Evolutionary conservation across 169 alveolate species (phyloP), one percentile per base, ranked within the genome.

Genomic region (Plasmodium chabaudi): DNA sequence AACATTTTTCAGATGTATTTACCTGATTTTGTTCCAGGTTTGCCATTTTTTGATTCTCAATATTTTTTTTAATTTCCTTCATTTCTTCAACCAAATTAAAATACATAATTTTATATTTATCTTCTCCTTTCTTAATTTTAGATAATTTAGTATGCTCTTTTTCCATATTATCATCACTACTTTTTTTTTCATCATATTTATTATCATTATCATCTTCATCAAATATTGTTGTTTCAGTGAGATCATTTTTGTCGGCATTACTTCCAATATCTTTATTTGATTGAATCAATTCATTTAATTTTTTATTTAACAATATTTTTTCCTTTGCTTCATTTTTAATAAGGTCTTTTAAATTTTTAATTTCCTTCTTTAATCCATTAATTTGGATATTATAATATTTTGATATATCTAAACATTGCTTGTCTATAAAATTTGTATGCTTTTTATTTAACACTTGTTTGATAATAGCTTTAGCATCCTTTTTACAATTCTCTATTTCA

Each of bases 321-420:
- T 82, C 90, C 34, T 82, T 82, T 19, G 69, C 61, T 34, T 82
- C 90, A 39, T 21, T 82, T 56, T 82, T 82, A 10, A 82, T 44
- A 25, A 82, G 64, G 13, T 82, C 86, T 53, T 55, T 82, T 34
- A 82, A 67, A 82, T 55, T 68, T 55, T 46, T 67, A 55, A 82
- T 53, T 56, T 82, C 73, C 13, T 68, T 69, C n/a, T 82, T 82
- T 21, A 82, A 53, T 17, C 69, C 15, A 60, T 60, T 53, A 19
- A 82, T 82, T 64, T 67, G 63, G 9, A 82, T 71, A 60, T 82
- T 72, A 49, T 82, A 82, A 82, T 82, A 67, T 67, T 82, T 82
- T 0, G 90, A 53, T 6, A 82, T 59, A 25, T 82, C 90, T 17
- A 53, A 15, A 19, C 84, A 82, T 42, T 82, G 90, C 44, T 68